Base-by-base conservation (phyloP, 148 eudicot genomes). In the Selenicereus undatus region DNA sequence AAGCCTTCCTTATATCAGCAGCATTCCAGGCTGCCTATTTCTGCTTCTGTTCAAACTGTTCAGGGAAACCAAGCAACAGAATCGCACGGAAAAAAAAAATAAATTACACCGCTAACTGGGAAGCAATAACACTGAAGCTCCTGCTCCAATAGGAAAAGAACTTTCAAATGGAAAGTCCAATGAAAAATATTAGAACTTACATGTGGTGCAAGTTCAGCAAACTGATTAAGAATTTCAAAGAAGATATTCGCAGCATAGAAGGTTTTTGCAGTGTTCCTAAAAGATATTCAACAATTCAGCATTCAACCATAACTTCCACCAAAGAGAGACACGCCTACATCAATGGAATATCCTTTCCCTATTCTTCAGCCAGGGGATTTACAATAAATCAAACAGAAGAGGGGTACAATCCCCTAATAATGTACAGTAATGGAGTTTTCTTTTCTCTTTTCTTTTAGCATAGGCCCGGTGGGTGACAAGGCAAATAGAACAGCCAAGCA, bases 21-120 rank as follows among this genome's bases (percentile, higher is more conserved):
- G 99, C 99, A 89, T 96, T 96, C 99, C 98, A 96, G 35, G 80
- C 93, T 73, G 99, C 99, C 89, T 96, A 96, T 80, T 93, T 96
- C 82, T 96, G 99, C 88, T 96, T 96, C 88, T 96, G 99, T 83
- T 93, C 93, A 79, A 96, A 91, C 98, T 96, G 89, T 87, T 76
- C 12, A 76, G 75, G 35, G 36, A 35, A 52, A 39, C 43, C 1
- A 7, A 39, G 43, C 43, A 8, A 32, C 7, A 48, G 62, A 8
- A 35, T 13, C 32, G 65, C 43, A 39, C 11, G 56, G 76, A 42
- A 58, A 30, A 73, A 77, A 22, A 29, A 5, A 21, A 52, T 17
- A 21, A 75, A 16, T 39, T 42, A 73, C 0, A 73, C 13, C 22
- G 51, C 27, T 3, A 42, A 43, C 76, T 48, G 62, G 8, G 14